phyloP scores from a whole-genome alignment of 169 alveolate species.

The Cystoisospora suis region DNA sequence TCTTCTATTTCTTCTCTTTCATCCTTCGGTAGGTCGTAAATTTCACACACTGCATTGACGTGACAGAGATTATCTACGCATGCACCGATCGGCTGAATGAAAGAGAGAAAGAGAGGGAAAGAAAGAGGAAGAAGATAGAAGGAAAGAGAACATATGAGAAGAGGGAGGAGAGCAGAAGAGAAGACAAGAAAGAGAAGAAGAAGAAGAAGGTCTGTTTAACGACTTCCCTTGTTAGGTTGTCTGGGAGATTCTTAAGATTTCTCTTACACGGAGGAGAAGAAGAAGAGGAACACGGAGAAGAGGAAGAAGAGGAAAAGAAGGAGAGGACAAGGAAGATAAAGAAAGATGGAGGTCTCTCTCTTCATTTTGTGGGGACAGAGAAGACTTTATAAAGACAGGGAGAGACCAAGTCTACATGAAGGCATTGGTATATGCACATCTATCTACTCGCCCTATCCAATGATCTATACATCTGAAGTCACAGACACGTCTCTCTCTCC shows the following conservation, averaged over 20 bases:
- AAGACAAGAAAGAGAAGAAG: not conserved
- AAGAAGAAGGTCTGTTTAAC: not conserved
- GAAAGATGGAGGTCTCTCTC: no score
- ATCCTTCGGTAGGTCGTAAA: constrained; percentile 10
- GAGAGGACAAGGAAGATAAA: not conserved
- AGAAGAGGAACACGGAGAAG: not conserved
- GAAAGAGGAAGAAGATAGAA: not conserved
- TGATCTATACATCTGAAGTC: no score
- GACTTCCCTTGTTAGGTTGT: no score
- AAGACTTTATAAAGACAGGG: not conserved
- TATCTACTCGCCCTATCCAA: no score
- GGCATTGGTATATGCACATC: no score
- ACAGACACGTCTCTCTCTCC: no score
- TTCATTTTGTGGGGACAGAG: no score
- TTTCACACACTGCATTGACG: constrained; percentile 52
- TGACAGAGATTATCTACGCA: constrained; percentile 53
- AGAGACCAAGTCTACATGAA: not conserved
- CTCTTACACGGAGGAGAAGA: not conserved
- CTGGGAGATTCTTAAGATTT: not conserved
- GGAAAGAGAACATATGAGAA: not conserved
- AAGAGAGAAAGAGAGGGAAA: not conserved
- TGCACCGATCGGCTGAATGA: constrained; percentile 55
- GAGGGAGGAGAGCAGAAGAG: not conserved
- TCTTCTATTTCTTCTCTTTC: not conserved
- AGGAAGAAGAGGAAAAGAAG: not conserved